These are phyloP conservation scores for Phytophthora constricta DNA, from an alignment of 352 stramenopile species.

Conservation along the genomic window DNA sequence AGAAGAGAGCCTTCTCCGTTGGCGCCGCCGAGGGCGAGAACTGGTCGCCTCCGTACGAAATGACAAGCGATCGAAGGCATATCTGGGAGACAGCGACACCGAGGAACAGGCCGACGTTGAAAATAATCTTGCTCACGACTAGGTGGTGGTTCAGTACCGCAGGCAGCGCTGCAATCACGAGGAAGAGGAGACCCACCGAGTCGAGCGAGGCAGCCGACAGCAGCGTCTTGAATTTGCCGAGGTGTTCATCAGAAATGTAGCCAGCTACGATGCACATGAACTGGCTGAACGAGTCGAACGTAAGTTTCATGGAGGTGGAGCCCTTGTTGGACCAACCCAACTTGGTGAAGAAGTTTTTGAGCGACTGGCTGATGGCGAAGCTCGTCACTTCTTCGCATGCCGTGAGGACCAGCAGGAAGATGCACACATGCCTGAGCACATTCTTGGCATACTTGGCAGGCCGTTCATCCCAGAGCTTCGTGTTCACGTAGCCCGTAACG, in stretches of 20 bases:
- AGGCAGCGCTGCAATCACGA: conserved; percentile 51
- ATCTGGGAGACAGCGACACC: conserved; percentile 53
- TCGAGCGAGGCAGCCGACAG: conserved; percentile 35
- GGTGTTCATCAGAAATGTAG: conserved; percentile 65
- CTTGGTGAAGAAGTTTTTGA: conserved; percentile 69
- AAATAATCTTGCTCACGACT: conserved; percentile 45
- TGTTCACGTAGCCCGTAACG: conserved; percentile 25
- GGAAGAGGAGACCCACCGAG: conserved; percentile 55
- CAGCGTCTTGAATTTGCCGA: conserved; percentile 46
- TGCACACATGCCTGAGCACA: conserved; percentile 57
- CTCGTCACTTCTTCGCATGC: conserved; percentile 56
- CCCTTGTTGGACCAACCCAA: conserved; percentile 61
- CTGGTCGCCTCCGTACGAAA: conserved; percentile 69
- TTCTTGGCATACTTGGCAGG: conserved; percentile 54
- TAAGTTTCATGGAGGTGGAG: conserved; percentile 64
- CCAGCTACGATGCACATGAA: conserved; percentile 61
- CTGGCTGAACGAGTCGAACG: conserved; percentile 73
- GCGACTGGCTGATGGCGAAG: conserved; percentile 60
- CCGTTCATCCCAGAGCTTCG: conserved; percentile 51
- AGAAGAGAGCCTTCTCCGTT: conserved; percentile 70
- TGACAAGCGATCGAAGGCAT: conserved; percentile 62
- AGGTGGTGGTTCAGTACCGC: conserved; percentile 36
- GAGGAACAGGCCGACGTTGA: conserved; percentile 57
- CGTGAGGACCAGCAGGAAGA: conserved; percentile 61
- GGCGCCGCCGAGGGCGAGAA: conserved; percentile 48